A percentile compares a stretch with the other conserved stretches of the same genome.
Evolutionary conservation across 2,329 filamentous ascomycete species (phyloP).

Genomic region (Calonectria fujianensis): DNA sequence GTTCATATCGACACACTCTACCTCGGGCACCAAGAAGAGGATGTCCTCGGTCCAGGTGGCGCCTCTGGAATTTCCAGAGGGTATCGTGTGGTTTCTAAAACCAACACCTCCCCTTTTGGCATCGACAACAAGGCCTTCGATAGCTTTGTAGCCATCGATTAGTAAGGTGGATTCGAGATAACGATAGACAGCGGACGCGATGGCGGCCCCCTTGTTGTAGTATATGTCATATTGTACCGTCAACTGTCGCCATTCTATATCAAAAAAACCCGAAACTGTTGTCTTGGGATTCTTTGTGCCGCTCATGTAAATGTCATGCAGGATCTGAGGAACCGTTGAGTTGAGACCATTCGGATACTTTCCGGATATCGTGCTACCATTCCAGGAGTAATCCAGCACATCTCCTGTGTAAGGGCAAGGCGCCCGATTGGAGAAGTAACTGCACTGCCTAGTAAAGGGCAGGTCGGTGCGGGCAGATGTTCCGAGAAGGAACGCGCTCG

Average conservation of each 20-base stretch:
- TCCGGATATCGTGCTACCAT: constrained; percentile 40
- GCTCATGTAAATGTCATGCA: constrained; percentile 48
- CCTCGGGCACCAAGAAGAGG: constrained; percentile 67
- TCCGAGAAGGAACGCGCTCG: constrained; percentile 61
- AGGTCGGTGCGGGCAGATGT: constrained; percentile 59
- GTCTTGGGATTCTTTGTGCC: constrained; percentile 45
- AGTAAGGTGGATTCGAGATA: constrained; percentile 55
- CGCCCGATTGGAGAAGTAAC: constrained; percentile 50
- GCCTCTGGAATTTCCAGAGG: constrained; percentile 58
- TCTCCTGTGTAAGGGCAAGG: constrained; percentile 53
- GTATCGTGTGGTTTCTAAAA: constrained; percentile 66
- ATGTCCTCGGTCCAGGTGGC: constrained; percentile 68
- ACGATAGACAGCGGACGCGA: constrained; percentile 53
- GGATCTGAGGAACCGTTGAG: constrained; percentile 53
- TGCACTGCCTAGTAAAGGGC: constrained; percentile 47
- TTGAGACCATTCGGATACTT: constrained; percentile 39
- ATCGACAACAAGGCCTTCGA: constrained; percentile 68
- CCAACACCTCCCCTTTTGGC: constrained; percentile 64
- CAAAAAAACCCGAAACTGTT: constrained; percentile 45
- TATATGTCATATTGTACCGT: constrained; percentile 46
- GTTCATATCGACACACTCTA: constrained; percentile 65
- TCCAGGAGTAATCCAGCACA: constrained; percentile 42
- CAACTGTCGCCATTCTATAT: constrained; percentile 59
- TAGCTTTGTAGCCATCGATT: constrained; percentile 55
- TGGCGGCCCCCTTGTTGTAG: constrained; percentile 57